A percentile compares a stretch with the other conserved stretches of the same genome.
These are phyloP conservation scores for Sphagnum contortum DNA, from an alignment of 225 moss, liverwort and hornwort species.

Conservation along the genomic window DNA sequence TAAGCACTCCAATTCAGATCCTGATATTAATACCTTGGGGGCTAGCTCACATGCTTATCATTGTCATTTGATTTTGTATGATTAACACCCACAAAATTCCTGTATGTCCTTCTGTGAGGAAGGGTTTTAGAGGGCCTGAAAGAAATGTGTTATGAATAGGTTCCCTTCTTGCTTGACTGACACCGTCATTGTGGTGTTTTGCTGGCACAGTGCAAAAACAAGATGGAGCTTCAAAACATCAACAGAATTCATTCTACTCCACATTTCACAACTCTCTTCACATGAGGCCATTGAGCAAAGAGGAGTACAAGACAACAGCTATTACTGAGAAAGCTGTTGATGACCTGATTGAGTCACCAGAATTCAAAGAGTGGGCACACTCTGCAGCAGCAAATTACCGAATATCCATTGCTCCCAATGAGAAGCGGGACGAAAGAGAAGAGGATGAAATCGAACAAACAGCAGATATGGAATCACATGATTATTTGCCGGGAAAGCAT, in stretches of 20 bases:
- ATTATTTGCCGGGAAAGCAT: slow-evolving; percentile 21
- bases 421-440: slow-evolving; percentile 45
- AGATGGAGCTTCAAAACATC: background rate
- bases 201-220: slow-evolving; percentile 5
- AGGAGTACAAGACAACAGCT: slow-evolving; percentile 46
- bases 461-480: slow-evolving; percentile 31
- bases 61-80: no score
- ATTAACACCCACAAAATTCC: no score
- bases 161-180: no score
- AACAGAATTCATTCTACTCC: slow-evolving; percentile 34
- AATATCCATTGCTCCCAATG: slow-evolving; percentile 43
- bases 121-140: no score
- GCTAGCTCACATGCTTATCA: no score
- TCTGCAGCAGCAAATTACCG: slow-evolving; percentile 35
- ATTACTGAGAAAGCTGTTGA: slow-evolving; percentile 39
- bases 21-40: no score
- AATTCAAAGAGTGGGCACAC: slow-evolving; percentile 39
- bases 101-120: no score
- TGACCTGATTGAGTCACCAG: slow-evolving; percentile 29
- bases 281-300: slow-evolving; percentile 31
- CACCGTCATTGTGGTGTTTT: no score
- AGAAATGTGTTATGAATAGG: no score
- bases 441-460: slow-evolving; percentile 49
- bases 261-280: slow-evolving; percentile 50
- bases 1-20: no score